phyloP scores from a whole-genome alignment of 768 basidiomycete species.

The Suillus plorans region DNA sequence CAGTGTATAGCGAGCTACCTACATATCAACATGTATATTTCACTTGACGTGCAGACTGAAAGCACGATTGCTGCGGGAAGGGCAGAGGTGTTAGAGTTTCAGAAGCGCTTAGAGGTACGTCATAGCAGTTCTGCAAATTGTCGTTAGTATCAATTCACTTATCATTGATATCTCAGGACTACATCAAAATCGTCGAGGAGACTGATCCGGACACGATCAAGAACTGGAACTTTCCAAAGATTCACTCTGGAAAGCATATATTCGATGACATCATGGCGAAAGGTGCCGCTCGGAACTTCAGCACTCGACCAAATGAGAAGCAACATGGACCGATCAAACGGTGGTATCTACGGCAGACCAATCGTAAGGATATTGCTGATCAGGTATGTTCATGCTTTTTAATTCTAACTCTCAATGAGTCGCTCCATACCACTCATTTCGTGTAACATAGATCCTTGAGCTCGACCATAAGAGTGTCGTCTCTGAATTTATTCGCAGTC shows the following conservation, averaged over 20 bases:
- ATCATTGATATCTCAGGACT: background rate
- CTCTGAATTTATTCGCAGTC: background rate
- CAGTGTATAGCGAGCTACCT: slow-evolving; percentile 30
- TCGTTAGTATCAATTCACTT: background rate
- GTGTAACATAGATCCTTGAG: background rate
- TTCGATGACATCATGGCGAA: background rate
- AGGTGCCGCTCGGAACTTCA: background rate
- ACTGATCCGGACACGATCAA: background rate
- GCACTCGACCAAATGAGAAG: background rate
- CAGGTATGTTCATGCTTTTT: background rate
- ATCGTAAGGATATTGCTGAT: background rate
- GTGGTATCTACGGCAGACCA: background rate
- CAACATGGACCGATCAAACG: background rate
- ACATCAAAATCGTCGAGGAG: background rate
- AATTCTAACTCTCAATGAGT: background rate
- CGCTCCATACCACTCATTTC: background rate
- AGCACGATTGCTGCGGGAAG: slow-evolving; percentile 21
- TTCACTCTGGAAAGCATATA: background rate
- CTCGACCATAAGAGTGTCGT: background rate
- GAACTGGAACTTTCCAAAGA: slow-evolving; percentile 6
- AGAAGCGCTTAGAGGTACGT: too few relatives aligned
- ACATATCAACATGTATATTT: slow-evolving; percentile 29
- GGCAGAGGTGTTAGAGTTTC: slow-evolving; percentile 5
- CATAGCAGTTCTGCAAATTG: background rate
- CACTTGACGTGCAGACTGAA: slow-evolving; percentile 32